These are phyloP conservation scores for Trametes cingulata DNA, from an alignment of 768 basidiomycete species.

Conservation along the genomic window DNA sequence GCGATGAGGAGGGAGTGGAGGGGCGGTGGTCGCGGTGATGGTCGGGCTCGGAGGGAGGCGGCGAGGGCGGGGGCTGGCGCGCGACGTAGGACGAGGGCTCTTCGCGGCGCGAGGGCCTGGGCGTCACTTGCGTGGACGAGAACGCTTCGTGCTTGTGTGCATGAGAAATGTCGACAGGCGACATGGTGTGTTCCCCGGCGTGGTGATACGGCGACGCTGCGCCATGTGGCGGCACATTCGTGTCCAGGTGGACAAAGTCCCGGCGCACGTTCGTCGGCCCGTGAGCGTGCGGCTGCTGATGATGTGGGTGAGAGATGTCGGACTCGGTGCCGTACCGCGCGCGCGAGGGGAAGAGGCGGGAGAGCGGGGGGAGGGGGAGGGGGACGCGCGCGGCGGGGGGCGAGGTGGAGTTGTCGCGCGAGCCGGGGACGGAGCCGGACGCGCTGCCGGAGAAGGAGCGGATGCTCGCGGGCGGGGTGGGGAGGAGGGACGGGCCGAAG, in stretches of 20 bases:
- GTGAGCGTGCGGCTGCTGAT: no score
- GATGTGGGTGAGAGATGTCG: conserved; percentile 12
- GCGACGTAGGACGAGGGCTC: conserved; percentile 8
- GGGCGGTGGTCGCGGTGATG: conserved; percentile 1
- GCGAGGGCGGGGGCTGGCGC: conserved; percentile 13
- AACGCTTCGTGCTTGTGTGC: background rate
- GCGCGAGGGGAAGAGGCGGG: conserved; percentile 41
- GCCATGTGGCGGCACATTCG: conserved; percentile 6
- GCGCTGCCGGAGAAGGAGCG: conserved; percentile 27
- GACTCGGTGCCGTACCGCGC: conserved; percentile 35
- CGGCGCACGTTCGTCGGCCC: conserved; percentile 21
- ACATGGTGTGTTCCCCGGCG: conserved; percentile 10
- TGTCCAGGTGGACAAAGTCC: conserved; percentile 18
- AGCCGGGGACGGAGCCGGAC: conserved; percentile 22
- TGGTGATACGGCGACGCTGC: conserved; percentile 5
- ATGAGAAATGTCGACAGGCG: conserved; percentile 12
- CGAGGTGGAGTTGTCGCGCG: conserved; percentile 26
- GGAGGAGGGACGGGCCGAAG: conserved; percentile 25
- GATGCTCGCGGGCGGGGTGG: conserved; percentile 27
- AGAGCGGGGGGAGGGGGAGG: conserved; percentile 34
- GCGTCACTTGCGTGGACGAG: background rate
- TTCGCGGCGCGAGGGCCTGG: conserved; percentile 4
- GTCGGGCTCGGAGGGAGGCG: conserved; percentile 15
- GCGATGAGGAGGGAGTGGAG: background rate
- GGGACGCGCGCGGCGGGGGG: conserved; percentile 27